Base-by-base conservation (phyloP, 768 basidiomycete genomes). In the Bullera alba region DNA sequence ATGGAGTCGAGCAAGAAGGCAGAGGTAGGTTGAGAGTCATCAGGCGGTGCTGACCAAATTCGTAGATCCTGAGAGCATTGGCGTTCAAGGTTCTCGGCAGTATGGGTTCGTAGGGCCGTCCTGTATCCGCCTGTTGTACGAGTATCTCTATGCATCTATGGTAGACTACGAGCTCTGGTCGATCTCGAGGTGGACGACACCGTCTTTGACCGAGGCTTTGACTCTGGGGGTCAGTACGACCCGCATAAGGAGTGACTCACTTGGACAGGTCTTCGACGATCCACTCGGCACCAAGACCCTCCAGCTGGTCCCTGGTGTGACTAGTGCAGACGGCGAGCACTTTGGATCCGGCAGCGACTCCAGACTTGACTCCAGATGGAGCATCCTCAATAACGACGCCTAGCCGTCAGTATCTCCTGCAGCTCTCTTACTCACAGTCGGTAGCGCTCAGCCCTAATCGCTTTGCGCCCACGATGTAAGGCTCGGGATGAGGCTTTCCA, bases 401-500 rank as follows among this genome's bases (percentile, higher is more conserved):
- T 87, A 57, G 21, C n/a, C n/a, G n/a, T n/a, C n/a, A n/a, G n/a
- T n/a, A n/a, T n/a, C n/a, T n/a, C n/a, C n/a, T n/a, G n/a, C n/a
- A n/a, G n/a, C n/a, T n/a, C n/a, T 21, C 25, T n/a, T 8, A 61
- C 79, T 50, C 42, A 82, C 85, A 88, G 42, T 80, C 79, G 19
- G 69, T 71, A 1, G 82, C 76, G n/a, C 42, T 81, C 75, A 21
- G 79, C 77, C n/a, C 74, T 75, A 51, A 83, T 79, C 53, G 76
- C 46, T 73, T 58, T 19, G 88, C 87, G 10, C 89, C 89, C 0
- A 81, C 80, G 14, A 90, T 74, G 72, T 92, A 95, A 19, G 91
- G 91, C 29, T 80, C 87, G 0, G 90, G 88, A 63, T 83, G 78
- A n/a, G 90, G 90, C 74, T 92, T 92, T 38, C 89, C 88, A 43